These are phyloP conservation scores for Nakazawaea molendinolei DNA, from an alignment of 805 yeast species.

Conservation along the genomic window DNA sequence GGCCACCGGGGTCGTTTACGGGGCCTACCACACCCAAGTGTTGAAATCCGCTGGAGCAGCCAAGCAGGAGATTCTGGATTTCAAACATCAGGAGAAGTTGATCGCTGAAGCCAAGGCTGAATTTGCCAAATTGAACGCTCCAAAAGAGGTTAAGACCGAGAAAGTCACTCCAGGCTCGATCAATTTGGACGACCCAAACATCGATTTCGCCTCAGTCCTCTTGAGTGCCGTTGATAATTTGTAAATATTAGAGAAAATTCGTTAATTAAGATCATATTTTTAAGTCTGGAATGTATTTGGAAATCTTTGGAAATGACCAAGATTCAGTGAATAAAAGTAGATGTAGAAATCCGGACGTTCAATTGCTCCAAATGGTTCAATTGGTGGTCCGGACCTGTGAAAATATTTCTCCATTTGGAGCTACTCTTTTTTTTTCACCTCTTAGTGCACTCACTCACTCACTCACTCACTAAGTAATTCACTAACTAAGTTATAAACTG, in stretches of 20 bases:
- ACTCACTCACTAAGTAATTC: too few relatives aligned
- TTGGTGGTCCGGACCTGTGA: too few relatives aligned
- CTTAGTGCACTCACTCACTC: too few relatives aligned
- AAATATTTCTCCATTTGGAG: too few relatives aligned
- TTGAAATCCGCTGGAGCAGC: constrained; percentile 55
- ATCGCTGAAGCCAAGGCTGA: constrained; percentile 86
- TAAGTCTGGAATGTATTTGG: too few relatives aligned
- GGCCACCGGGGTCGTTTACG: constrained; percentile 83
- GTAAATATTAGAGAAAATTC: constrained; percentile 4
- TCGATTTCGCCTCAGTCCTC: constrained; percentile 72
- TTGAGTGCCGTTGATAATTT: constrained; percentile 57
- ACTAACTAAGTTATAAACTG: too few relatives aligned
- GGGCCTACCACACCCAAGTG: constrained; percentile 75
- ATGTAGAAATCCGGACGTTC: too few relatives aligned
- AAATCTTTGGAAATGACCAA: too few relatives aligned
- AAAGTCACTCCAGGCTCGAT: constrained; percentile 41
- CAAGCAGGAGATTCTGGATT: constrained; percentile 52
- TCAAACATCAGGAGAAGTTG: constrained; percentile 61
- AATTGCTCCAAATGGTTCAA: too few relatives aligned
- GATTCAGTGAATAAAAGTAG: too few relatives aligned
- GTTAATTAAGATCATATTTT: too few relatives aligned
- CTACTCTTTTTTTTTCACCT: too few relatives aligned
- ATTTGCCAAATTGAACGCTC: constrained; percentile 58
- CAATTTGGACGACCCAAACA: constrained; percentile 83
- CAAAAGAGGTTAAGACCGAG: constrained; percentile 33